Percentiles rank a stretch among this genome's conserved stretches.
Conservation (phyloP, 2,329 filamentous ascomycete species). For the Fusarium austroafricanum region DNA sequence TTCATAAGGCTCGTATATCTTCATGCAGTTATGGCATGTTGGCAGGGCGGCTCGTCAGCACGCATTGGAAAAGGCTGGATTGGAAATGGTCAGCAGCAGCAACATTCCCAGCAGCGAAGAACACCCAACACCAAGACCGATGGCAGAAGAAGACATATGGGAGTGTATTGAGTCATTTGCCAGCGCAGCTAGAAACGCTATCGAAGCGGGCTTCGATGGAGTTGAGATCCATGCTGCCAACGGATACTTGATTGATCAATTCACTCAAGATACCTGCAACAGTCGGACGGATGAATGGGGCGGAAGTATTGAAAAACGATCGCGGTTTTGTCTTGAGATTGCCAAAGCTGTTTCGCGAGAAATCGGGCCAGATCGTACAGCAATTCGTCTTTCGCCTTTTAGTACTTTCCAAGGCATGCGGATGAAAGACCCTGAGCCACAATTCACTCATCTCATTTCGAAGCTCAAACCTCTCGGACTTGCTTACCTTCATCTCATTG, state of each 20-base stretch:
- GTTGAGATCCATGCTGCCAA: slow-evolving; percentile 30
- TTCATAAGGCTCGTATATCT: slow-evolving; percentile 28
- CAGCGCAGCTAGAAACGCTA: slow-evolving; percentile 5
- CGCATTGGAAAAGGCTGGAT: not conserved
- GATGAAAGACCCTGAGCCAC: slow-evolving; percentile 68
- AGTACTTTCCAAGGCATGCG: slow-evolving; percentile 71
- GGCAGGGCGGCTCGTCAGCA: slow-evolving; percentile 15
- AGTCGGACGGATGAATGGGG: slow-evolving; percentile 65
- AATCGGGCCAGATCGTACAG: slow-evolving; percentile 63
- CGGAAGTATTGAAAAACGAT: slow-evolving; percentile 63
- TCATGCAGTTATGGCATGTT: slow-evolving; percentile 26
- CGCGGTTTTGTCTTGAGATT: slow-evolving; percentile 59
- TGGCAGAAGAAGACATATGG: slow-evolving; percentile 8
- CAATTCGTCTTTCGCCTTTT: slow-evolving; percentile 70
- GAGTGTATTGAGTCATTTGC: slow-evolving; percentile 11
- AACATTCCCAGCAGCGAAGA: not conserved
- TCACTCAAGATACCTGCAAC: slow-evolving; percentile 50
- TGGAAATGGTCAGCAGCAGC: slow-evolving; percentile 26
- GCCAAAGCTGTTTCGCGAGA: slow-evolving; percentile 54
- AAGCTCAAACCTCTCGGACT: slow-evolving; percentile 65
- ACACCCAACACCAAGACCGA: not conserved
- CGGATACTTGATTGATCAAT: slow-evolving; percentile 23
- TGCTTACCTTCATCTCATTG: slow-evolving; percentile 71
- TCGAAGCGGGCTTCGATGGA: slow-evolving; percentile 9
- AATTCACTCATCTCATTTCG: slow-evolving; percentile 68